Evolutionary conservation across 768 basidiomycete genomes (phyloP), one percentile per base, ranked within the genome.

Genomic region (Gyrodon lividus): DNA sequence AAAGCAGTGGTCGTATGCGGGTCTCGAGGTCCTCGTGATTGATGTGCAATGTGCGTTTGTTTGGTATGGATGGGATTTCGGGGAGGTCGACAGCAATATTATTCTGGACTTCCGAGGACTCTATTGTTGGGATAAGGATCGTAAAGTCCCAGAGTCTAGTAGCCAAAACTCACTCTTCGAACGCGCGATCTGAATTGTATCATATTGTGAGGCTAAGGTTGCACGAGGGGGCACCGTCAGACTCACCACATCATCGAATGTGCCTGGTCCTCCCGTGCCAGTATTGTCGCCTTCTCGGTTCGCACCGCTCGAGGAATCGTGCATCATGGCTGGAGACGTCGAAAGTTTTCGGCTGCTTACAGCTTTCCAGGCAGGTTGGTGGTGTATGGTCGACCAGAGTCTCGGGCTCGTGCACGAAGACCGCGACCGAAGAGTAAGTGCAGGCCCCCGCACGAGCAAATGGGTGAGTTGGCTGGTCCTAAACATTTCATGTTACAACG

Each of bases 1-100:
- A 58, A 54, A 72, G 64, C 7, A 80, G 65, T 2, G 77, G 76
- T 31, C 51, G 48, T 9, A 79, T 51, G 35, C 62, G 75, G 17
- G 50, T 46, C 22, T 66, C 60, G 12, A 74, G 51, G 13, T 77
- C 72, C 2, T 51, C 42, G 16, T 65, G 58, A 14, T 33, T 40
- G 48, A 79, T 61, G 55, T 72, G 71, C 30, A 66, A 65, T 6
- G 72, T 72, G 22, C 71, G 69, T 43, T 63, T 73, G 34, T 47
- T 17, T 9, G 73, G 68, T 42, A 67, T 39, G 10, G 28, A 47
- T 10, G 70, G 65, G 17, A 69, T 46, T 10, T 63, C 54, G 22
- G 68, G 69, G 34, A 69, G 35, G 17, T 42, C 46, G 13, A 34
- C 20, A 9, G n/a, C 43, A 13, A 30, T 6, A 16, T 53, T 6